Base-by-base conservation (phyloP, 257 asterid species). In the Perilla frutescens region DNA sequence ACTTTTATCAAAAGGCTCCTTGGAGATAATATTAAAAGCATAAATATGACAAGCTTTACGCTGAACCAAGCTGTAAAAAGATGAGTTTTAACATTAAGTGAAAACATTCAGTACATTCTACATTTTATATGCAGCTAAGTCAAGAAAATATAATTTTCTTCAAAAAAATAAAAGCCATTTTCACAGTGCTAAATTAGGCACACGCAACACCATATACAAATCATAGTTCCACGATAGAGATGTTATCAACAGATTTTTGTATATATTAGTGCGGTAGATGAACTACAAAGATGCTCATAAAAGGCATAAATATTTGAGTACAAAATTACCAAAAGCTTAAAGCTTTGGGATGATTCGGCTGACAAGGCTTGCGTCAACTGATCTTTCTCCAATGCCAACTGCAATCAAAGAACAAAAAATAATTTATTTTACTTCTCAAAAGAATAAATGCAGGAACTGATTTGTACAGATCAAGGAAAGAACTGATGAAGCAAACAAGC, bases 331-430 rank as follows among this genome's bases (percentile, higher is more conserved):
- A 77, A 76, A 67, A 95, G 96, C 68, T 83, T 86, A 68, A 87
- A 83, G 80, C 77, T 77, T 75, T 90, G 92, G 48, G 94, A 87
- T 77, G 96, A 89, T 81, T 95, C 94, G 41, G 86, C 86, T 50
- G 96, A 84, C 84, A 92, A 87, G 60, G 94, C 92, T 71, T 77
- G 91, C 78, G 76, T 85, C 85, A 90, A 77, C 76, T 92, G 93
- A 66, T 87, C 94, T 84, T 90, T 95, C 87, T 95, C 98, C 89
- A 89, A 62, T 1, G 96, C 70, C 79, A 92, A 83, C 99, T 95
- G 96, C 87, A 87, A 66, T 63, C 31, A 44, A 68, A 44, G 70
- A 43, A 44, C 68, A 56, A 32, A 50, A 41, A 2, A 79, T 20
- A 20, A 36, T 74, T 76, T 26, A 49, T 20, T 58, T 57, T 54